Percentiles rank a stretch among this genome's conserved stretches.
Conservation (phyloP, 495 filamentous ascomycete genomes). For the Penicillium coprophilum region DNA sequence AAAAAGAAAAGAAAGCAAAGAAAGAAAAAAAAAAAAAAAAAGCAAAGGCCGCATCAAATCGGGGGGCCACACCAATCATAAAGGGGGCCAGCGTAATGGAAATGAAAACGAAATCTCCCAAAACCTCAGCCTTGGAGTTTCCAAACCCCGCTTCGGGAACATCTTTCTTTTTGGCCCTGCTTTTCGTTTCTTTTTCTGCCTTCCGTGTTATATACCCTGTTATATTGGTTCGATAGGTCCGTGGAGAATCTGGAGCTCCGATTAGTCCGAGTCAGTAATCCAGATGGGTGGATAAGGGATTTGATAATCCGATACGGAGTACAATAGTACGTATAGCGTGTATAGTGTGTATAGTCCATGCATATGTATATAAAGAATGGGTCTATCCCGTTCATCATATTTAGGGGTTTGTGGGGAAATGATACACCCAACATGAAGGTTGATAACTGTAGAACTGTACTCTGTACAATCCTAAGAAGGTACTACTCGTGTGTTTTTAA, state of each 20-base stretch:
- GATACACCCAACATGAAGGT: no score
- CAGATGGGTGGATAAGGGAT: not conserved
- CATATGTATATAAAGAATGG: not conserved
- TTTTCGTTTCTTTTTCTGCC: not conserved
- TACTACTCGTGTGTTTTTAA: not conserved
- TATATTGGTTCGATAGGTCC: not conserved
- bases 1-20: not conserved
- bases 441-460: no score
- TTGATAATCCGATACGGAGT: not conserved
- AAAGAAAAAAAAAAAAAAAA: not conserved
- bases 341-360: no score
- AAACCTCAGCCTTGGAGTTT: conserved; percentile 1
- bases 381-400: no score
- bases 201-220: not conserved
- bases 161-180: not conserved
- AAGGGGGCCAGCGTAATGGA: no score
- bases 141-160: conserved; percentile 10
- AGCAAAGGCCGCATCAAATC: not conserved
- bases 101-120: not conserved
- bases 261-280: not conserved
- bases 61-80: not conserved
- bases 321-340: not conserved
- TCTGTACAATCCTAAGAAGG: not conserved
- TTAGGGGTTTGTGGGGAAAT: not conserved
- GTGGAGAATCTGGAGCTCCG: not conserved